Evolutionary conservation across 2,329 filamentous ascomycete genomes (phyloP).

Genomic region (Fusarium setosum): DNA sequence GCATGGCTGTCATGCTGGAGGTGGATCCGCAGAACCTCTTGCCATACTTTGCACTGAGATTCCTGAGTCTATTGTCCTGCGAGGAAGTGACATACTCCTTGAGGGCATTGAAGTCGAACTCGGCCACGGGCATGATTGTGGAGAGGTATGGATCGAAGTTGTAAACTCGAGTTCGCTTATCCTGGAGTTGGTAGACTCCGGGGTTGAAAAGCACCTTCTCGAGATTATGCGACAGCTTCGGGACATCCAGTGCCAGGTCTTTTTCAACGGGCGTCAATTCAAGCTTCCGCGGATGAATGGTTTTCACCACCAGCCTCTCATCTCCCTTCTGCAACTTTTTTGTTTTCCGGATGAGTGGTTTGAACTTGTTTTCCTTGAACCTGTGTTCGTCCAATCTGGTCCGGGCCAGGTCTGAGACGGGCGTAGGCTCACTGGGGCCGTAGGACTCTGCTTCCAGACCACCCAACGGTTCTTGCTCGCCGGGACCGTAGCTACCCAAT

Average conservation of each 20-base stretch:
- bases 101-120: conserved; percentile 92
- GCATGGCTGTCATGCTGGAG: conserved; percentile 91
- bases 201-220: conserved; percentile 96
- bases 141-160: conserved; percentile 98
- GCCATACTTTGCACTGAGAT: conserved; percentile 71
- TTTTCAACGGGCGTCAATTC: conserved; percentile 47
- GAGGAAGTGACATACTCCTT: conserved; percentile 93
- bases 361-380: not conserved
- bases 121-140: conserved; percentile 89
- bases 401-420: not conserved
- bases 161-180: conserved; percentile 86
- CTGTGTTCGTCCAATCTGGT: not conserved
- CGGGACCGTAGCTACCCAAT: no score
- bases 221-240: conserved; percentile 77
- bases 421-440: not conserved
- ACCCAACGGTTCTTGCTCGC: not conserved
- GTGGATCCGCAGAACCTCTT: conserved; percentile 95
- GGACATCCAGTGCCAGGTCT: conserved; percentile 55
- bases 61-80: conserved; percentile 77
- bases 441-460: not conserved
- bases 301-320: conserved; percentile 41
- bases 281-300: conserved; percentile 41
- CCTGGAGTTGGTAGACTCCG: conserved; percentile 91
- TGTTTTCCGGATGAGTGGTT: not conserved
- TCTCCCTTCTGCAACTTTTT: conserved; percentile 5